A percentile compares a stretch with the other conserved stretches of the same genome.
Evolutionary conservation across 2,329 filamentous ascomycete species (phyloP).

Genomic region (Teratosphaeriaceae sp.): DNA sequence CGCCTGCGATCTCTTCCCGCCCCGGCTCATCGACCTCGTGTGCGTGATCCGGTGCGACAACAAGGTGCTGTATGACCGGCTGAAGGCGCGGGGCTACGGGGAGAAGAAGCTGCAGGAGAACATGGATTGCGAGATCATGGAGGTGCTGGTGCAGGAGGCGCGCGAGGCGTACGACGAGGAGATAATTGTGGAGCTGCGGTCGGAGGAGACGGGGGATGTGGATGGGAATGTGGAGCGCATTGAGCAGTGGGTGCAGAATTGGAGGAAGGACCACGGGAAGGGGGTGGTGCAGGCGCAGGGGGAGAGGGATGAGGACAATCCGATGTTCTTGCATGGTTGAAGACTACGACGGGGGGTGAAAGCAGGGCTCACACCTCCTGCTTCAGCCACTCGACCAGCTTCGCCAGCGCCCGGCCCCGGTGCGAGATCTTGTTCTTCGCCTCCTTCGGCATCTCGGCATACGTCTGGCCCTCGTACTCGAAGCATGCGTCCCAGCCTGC

Average conservation of each 20-base stretch:
- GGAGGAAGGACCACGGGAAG: constrained; percentile 61
- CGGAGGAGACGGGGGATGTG: constrained; percentile 75
- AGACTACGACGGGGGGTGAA: too few relatives aligned
- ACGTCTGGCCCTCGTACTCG: constrained; percentile 85
- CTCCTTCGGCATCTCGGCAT: constrained; percentile 88
- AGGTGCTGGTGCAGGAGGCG: constrained; percentile 86
- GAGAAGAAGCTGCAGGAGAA: constrained; percentile 93
- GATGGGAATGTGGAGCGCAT: constrained; percentile 83
- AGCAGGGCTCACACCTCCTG: constrained; percentile 20
- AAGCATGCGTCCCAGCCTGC: constrained; percentile 95
- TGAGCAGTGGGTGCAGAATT: constrained; percentile 71
- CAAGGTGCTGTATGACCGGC: constrained; percentile 72
- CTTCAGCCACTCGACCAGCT: constrained; percentile 69
- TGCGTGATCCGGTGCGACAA: constrained; percentile 83
- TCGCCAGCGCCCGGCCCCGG: constrained; percentile 76
- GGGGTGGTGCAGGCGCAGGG: constrained; percentile 20
- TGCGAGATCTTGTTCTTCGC: constrained; percentile 93
- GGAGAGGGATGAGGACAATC: constrained; percentile 30
- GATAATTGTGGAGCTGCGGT: constrained; percentile 82
- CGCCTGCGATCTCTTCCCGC: constrained; percentile 90
- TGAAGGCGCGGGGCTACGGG: constrained; percentile 70
- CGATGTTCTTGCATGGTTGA: constrained; percentile 30
- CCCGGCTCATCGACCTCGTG: constrained; percentile 90
- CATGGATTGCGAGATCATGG: constrained; percentile 95
- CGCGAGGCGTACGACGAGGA: constrained; percentile 77